Conservation (phyloP, 352 stramenopile species). For the Phytophthora cactorum region DNA sequence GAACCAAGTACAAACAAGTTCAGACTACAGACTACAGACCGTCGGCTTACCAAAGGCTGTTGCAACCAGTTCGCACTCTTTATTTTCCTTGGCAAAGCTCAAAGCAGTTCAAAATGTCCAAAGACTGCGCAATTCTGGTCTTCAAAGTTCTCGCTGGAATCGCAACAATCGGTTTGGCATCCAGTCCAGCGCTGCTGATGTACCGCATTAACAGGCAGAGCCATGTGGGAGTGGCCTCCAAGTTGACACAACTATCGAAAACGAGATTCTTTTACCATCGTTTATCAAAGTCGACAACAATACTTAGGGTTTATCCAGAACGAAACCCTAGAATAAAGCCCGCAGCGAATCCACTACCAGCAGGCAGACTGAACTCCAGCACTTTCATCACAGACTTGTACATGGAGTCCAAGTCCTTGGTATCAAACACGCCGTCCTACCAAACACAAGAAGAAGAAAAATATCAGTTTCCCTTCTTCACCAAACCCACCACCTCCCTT, state of each 20-base stretch:
- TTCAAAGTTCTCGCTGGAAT: constrained; percentile 40
- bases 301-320: constrained; percentile 44
- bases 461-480: not conserved
- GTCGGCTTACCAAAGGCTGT: no score
- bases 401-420: constrained; percentile 78
- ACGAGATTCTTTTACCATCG: no score
- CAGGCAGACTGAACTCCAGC: constrained; percentile 80
- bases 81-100: no score
- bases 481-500: not conserved
- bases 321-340: constrained; percentile 85
- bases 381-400: constrained; percentile 82
- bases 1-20: no score
- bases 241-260: no score
- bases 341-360: constrained; percentile 73
- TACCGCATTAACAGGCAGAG: constrained; percentile 49
- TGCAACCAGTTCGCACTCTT: no score
- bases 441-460: constrained; percentile 4
- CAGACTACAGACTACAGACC: no score
- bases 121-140: constrained; percentile 29
- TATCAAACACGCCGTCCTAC: constrained; percentile 77
- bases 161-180: constrained; percentile 44
- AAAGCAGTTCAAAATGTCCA: constrained; percentile 14
- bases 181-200: constrained; percentile 47
- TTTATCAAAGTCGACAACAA: no score
- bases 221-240: constrained; percentile 40